These are phyloP conservation scores for Dendrothele bispora DNA, from an alignment of 768 basidiomycete genomes.

Conservation along the genomic window DNA sequence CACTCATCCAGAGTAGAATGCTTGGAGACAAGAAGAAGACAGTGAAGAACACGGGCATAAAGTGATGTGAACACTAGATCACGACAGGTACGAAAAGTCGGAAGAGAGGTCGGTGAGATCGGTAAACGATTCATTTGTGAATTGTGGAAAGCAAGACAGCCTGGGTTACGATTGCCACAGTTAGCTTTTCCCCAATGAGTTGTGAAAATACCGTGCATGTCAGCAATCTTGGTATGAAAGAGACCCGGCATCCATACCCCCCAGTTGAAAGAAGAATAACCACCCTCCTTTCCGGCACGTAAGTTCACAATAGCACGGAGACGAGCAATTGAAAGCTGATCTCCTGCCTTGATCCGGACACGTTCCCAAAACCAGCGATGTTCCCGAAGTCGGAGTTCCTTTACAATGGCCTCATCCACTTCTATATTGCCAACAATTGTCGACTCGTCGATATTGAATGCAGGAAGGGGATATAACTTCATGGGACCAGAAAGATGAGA, in stretches of 20 bases:
- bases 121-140: background rate
- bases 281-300: constrained; percentile 30
- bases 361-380: constrained; percentile 4
- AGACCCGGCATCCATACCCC: constrained; percentile 10
- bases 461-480: constrained; percentile 29
- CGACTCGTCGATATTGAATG: constrained; percentile 36
- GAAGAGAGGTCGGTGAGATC: background rate
- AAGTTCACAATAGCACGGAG: constrained; percentile 27
- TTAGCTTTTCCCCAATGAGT: constrained; percentile 9
- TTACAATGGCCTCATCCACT: constrained; percentile 25
- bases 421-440: constrained; percentile 33
- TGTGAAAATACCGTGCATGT: constrained; percentile 6
- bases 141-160: constrained; percentile 5
- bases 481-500: constrained; percentile 14
- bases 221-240: constrained; percentile 10
- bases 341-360: constrained; percentile 24
- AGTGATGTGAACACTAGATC: background rate
- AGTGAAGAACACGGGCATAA: constrained; percentile 8
- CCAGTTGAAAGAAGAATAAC: constrained; percentile 20
- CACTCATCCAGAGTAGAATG: background rate
- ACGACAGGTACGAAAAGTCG: background rate
- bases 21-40: background rate
- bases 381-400: constrained; percentile 22
- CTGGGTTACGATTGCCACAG: constrained; percentile 3
- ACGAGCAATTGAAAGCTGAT: constrained; percentile 36